These are phyloP conservation scores for Trypethelium eluteriae DNA, from an alignment of 495 filamentous ascomycete species.

Conservation along the genomic window DNA sequence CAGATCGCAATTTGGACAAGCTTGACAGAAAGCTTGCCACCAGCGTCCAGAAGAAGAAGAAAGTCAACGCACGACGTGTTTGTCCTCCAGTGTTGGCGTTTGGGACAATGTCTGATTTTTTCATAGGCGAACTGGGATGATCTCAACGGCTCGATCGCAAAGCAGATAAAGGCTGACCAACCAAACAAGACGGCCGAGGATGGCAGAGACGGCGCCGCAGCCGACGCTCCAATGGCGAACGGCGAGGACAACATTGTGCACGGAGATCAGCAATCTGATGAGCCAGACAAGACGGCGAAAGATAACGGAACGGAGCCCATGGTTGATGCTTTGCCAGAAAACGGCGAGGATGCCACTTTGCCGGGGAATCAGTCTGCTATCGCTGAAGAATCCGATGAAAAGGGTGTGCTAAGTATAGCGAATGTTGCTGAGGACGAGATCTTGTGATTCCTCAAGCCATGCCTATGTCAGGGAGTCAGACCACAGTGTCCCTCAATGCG, in stretches of 20 bases:
- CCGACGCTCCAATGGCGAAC: background rate
- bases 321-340: background rate
- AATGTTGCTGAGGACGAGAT: background rate
- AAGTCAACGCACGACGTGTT: constrained; percentile 40
- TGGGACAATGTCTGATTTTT: background rate
- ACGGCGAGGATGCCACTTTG: background rate
- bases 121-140: constrained; percentile 5
- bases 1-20: constrained; percentile 62
- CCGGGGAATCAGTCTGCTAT: background rate
- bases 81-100: background rate
- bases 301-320: background rate
- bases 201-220: background rate
- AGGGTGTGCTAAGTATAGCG: no score
- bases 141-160: constrained; percentile 1
- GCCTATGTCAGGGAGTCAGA: background rate
- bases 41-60: constrained; percentile 53
- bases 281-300: background rate
- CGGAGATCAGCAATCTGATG: background rate
- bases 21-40: constrained; percentile 60
- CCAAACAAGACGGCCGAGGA: background rate
- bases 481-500: background rate
- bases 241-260: background rate
- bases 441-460: background rate
- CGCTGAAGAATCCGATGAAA: background rate
- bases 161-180: background rate